Percentiles rank a stretch among this genome's conserved stretches.
phyloP scores from a whole-genome alignment of 176 grass and related monocot species.

The Triticum timopheevii region DNA sequence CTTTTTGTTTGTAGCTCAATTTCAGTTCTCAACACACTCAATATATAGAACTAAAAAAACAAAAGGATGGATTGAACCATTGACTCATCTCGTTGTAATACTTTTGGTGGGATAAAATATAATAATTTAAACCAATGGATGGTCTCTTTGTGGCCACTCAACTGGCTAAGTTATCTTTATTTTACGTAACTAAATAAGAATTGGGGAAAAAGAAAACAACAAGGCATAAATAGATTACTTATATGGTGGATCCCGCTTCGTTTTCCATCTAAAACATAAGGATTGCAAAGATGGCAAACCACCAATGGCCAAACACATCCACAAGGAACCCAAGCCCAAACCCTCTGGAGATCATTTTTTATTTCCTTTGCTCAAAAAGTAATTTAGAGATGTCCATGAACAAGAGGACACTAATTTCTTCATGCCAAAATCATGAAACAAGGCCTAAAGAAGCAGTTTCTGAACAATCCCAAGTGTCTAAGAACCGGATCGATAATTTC shows the following conservation, averaged over 20 bases:
- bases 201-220: neutral
- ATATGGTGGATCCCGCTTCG: neutral
- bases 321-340: conserved; percentile 16
- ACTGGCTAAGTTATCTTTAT: neutral
- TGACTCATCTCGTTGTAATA: neutral
- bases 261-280: conserved; percentile 17
- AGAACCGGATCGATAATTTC: conserved; percentile 8
- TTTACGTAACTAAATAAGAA: neutral
- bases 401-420: neutral
- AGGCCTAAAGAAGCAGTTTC: neutral
- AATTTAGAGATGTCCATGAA: neutral
- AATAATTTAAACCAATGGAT: neutral
- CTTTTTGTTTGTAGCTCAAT: neutral
- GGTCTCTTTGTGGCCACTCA: neutral
- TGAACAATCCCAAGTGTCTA: neutral
- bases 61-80: neutral
- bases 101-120: neutral
- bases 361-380: neutral
- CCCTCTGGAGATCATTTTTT: neutral
- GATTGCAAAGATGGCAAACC: neutral
- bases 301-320: neutral
- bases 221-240: neutral
- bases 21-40: conserved; percentile 1
- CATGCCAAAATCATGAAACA: conserved; percentile 6
- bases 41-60: neutral